A percentile compares a stretch with the other conserved stretches of the same genome.
These are phyloP conservation scores for Colletotrichum lupini DNA, from an alignment of 2,329 filamentous ascomycete genomes.

Conservation along the genomic window DNA sequence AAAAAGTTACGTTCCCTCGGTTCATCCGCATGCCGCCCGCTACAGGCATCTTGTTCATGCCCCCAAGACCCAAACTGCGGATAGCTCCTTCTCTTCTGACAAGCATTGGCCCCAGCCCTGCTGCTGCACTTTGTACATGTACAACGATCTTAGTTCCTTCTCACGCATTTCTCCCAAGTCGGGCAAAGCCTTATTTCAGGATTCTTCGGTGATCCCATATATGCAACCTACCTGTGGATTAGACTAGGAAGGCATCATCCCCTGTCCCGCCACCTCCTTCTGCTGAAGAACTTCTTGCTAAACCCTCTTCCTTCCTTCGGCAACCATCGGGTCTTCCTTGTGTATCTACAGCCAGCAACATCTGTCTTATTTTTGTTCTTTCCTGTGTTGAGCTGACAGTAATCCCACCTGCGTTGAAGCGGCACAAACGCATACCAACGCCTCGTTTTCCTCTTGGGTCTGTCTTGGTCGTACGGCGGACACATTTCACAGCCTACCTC, in stretches of 20 bases:
- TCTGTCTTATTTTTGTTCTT: neutral
- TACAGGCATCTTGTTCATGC: neutral
- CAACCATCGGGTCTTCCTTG: conserved; percentile 1
- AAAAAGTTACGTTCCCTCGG: neutral
- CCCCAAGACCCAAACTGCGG: neutral
- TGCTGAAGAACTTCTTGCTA: neutral
- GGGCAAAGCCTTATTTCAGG: neutral
- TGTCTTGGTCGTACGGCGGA: neutral
- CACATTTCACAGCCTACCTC: conserved; percentile 14
- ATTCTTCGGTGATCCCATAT: conserved; percentile 19
- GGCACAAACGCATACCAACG: conserved; percentile 1
- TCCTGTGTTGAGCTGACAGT: neutral
- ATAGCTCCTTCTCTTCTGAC: neutral
- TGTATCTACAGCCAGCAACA: neutral
- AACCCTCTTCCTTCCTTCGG: neutral
- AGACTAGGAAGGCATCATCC: neutral
- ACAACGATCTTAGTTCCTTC: neutral
- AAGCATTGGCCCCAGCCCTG: conserved; percentile 12
- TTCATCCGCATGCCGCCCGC: neutral
- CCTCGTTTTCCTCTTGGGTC: neutral
- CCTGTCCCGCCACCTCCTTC: neutral
- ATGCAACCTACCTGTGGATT: conserved; percentile 2
- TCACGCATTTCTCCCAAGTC: neutral
- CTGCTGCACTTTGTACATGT: conserved; percentile 5
- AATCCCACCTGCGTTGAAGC: conserved; percentile 1